A percentile compares a stretch with the other conserved stretches of the same genome.
Evolutionary conservation across 352 stramenopile genomes (phyloP).

Genomic region (Phytophthora melonis): DNA sequence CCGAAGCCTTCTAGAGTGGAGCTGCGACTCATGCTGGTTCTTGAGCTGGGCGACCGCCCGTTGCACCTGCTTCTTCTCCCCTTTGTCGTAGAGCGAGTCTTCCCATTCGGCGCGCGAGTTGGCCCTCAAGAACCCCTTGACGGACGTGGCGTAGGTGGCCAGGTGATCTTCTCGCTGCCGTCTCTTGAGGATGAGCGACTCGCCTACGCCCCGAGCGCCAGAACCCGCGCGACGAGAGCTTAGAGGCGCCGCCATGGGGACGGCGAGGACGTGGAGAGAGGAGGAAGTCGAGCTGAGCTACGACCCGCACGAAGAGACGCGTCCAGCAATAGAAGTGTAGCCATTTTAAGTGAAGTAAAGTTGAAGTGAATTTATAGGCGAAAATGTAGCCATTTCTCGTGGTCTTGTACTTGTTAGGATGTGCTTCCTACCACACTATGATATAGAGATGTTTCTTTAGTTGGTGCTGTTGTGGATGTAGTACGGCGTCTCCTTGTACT

Average conservation of each 20-base stretch:
- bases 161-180: slow-evolving; percentile 75
- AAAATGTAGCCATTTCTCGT: neutral
- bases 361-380: neutral
- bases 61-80: slow-evolving; percentile 58
- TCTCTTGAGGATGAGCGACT: slow-evolving; percentile 79
- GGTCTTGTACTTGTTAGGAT: slow-evolving; percentile 13
- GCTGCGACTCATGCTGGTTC: slow-evolving; percentile 80
- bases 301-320: neutral
- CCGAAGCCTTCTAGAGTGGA: slow-evolving; percentile 68
- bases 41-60: slow-evolving; percentile 57
- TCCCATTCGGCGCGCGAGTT: slow-evolving; percentile 81
- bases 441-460: slow-evolving; percentile 21
- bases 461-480: slow-evolving; percentile 35
- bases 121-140: slow-evolving; percentile 57
- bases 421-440: slow-evolving; percentile 10
- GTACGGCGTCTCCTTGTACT: slow-evolving; percentile 31
- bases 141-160: slow-evolving; percentile 58
- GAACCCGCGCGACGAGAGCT: slow-evolving; percentile 10
- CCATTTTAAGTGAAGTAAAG: neutral
- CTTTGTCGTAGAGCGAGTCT: slow-evolving; percentile 63
- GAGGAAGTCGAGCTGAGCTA: neutral
- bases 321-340: neutral
- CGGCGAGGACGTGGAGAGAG: neutral
- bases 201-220: slow-evolving; percentile 63
- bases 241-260: slow-evolving; percentile 21